These are phyloP conservation scores for Gloeophyllum trabeum DNA, from an alignment of 768 basidiomycete species.

Conservation along the genomic window DNA sequence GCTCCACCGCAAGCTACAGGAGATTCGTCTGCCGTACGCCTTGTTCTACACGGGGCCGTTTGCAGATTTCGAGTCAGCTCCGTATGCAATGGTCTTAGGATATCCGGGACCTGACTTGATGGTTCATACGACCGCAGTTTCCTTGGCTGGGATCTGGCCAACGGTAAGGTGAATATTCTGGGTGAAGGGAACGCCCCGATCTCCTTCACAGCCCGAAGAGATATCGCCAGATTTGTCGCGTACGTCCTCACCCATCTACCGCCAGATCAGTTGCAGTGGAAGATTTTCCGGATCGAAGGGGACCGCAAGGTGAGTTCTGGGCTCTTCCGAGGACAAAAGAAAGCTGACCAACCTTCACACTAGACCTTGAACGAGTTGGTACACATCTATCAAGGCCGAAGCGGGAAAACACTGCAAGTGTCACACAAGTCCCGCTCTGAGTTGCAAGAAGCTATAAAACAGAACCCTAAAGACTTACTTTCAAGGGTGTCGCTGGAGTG, in stretches of 20 bases:
- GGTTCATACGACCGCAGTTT: neutral
- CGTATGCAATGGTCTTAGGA: too few relatives aligned
- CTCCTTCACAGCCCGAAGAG: conserved; percentile 9
- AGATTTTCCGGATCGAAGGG: neutral
- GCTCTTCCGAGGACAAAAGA: neutral
- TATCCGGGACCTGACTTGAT: too few relatives aligned
- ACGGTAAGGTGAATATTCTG: conserved; percentile 5
- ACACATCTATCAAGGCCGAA: conserved; percentile 8
- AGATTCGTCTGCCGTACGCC: conserved; percentile 5
- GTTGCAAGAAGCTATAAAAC: conserved; percentile 5
- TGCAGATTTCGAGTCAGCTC: conserved; percentile 4
- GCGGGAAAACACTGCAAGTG: conserved; percentile 9
- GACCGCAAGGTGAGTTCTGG: conserved; percentile 3
- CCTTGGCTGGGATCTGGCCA: neutral
- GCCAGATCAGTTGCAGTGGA: conserved; percentile 5
- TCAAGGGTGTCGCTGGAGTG: conserved; percentile 4
- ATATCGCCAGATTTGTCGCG: conserved; percentile 10
- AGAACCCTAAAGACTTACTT: conserved; percentile 6
- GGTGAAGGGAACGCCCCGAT: conserved; percentile 9
- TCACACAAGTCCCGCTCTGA: conserved; percentile 6
- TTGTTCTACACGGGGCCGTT: conserved; percentile 10
- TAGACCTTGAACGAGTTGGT: conserved; percentile 10
- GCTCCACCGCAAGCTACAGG: conserved; percentile 3
- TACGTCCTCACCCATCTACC: conserved; percentile 10
- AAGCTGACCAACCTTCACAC: neutral